Percentiles rank a stretch among this genome's conserved stretches.
These are phyloP conservation scores for Stagonosporopsis rhizophila DNA, from an alignment of 2,329 filamentous ascomycete species.

Conservation along the genomic window DNA sequence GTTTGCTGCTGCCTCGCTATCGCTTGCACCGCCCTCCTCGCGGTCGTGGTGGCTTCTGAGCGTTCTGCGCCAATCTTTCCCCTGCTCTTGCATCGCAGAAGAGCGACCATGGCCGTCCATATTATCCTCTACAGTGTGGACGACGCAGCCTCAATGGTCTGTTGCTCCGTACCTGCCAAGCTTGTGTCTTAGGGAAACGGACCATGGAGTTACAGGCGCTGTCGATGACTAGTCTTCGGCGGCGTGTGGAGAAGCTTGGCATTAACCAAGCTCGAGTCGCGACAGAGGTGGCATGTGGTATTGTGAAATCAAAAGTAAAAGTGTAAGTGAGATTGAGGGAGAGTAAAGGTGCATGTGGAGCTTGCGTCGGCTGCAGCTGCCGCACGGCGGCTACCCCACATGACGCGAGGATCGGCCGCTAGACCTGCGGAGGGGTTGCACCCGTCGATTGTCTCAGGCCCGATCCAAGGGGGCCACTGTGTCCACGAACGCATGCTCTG, in stretches of 20 bases:
- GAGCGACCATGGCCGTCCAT: not conserved
- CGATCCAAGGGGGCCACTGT: too few species aligned
- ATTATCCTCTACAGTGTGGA: not conserved
- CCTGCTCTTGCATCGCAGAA: not conserved
- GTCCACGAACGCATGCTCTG: not conserved
- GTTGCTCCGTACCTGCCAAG: not conserved
- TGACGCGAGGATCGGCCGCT: slow-evolving; percentile 12
- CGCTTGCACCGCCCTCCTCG: slow-evolving; percentile 8
- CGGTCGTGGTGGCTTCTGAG: slow-evolving; percentile 12
- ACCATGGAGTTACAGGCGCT: not conserved
- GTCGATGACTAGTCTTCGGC: not conserved
- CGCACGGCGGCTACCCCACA: slow-evolving; percentile 1
- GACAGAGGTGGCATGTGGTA: not conserved
- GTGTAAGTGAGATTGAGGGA: slow-evolving; percentile 6
- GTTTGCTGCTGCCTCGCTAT: slow-evolving; percentile 21
- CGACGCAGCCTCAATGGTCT: not conserved
- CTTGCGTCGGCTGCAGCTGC: slow-evolving; percentile 2
- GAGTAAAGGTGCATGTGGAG: not conserved
- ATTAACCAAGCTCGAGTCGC: not conserved
- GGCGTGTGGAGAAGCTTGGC: not conserved
- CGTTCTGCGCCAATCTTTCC: not conserved
- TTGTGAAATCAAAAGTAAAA: not conserved
- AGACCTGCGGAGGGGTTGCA: not conserved
- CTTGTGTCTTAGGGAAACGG: not conserved
- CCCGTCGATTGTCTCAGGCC: not conserved